A percentile compares a stretch with the other conserved stretches of the same genome.
Conservation (phyloP, 176 grass and related monocot species). For the Carex pumila region DNA sequence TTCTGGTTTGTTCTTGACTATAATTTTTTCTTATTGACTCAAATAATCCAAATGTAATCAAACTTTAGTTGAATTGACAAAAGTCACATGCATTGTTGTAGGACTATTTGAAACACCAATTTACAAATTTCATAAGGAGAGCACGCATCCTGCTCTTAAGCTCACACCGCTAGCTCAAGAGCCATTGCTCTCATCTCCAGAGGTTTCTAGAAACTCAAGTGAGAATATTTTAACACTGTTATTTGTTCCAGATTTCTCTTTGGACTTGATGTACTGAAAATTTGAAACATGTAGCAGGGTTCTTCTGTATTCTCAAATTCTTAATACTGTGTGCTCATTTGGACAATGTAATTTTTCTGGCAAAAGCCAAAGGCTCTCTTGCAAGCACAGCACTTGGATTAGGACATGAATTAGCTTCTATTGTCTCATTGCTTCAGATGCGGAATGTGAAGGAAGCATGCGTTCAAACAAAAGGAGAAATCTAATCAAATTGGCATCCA, state of each 20-base stretch:
- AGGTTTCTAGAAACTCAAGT: constrained; percentile 56
- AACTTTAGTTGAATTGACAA: constrained; percentile 17
- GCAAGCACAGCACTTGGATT: constrained; percentile 4
- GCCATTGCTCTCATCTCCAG: constrained; percentile 32
- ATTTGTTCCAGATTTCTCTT: not conserved
- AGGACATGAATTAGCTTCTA: constrained; percentile 8
- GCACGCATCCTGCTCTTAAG: constrained; percentile 20
- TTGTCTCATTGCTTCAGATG: constrained; percentile 24
- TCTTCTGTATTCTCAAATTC: not conserved
- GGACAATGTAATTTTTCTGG: not conserved
- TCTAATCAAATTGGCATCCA: constrained; percentile 54
- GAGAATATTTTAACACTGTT: constrained; percentile 22
- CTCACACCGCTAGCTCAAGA: constrained; percentile 45
- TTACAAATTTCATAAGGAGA: constrained; percentile 27
- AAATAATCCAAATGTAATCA: constrained; percentile 2
- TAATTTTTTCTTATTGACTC: constrained; percentile 12
- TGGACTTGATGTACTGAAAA: not conserved
- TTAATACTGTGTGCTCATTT: not conserved
- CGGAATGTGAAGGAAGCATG: constrained; percentile 30
- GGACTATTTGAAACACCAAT: constrained; percentile 26
- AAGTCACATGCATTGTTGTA: constrained; percentile 21
- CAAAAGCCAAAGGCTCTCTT: not conserved
- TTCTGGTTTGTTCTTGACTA: constrained; percentile 33
- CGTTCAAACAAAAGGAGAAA: constrained; percentile 71
- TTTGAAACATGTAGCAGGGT: not conserved